A percentile compares a stretch with the other conserved stretches of the same genome.
These are phyloP conservation scores for Fraxinus floribunda DNA, from an alignment of 305 asterid genomes.

Conservation along the genomic window DNA sequence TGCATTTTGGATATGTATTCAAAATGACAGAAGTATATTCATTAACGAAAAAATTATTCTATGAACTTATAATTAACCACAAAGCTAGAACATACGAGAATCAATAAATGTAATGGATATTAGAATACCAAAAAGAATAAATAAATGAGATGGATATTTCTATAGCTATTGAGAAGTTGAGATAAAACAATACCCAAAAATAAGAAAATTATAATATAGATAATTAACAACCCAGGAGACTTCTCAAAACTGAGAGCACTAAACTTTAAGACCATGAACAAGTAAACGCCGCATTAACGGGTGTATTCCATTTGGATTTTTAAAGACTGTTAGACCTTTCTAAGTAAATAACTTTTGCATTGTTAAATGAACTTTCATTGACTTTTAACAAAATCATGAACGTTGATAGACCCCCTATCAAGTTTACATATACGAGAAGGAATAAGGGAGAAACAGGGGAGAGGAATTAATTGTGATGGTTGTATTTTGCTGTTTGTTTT, in stretches of 20 bases:
- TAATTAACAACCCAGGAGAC: not conserved
- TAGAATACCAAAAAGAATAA: not conserved
- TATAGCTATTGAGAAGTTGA: not conserved
- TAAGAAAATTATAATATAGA: not conserved
- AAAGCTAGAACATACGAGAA: not conserved
- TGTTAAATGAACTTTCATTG: not conserved
- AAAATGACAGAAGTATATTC: not conserved
- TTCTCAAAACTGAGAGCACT: not conserved
- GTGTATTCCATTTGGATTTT: not conserved
- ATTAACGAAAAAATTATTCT: not conserved
- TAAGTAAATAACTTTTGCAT: not conserved
- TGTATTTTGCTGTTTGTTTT: too few relatives aligned
- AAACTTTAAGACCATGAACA: not conserved
- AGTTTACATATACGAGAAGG: too few relatives aligned
- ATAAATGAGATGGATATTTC: not conserved
- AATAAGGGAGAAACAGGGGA: too few relatives aligned
- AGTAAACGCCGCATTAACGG: not conserved
- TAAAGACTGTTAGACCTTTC: not conserved
- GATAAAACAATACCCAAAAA: not conserved
- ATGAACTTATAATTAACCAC: not conserved
- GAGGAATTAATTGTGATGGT: too few relatives aligned
- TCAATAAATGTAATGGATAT: not conserved
- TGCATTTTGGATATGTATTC: constrained; percentile 1
- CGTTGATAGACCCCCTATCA: not conserved
- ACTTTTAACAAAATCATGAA: not conserved